Percentiles rank a stretch among this genome's conserved stretches.
These are phyloP conservation scores for Stereocaulon alpinum DNA, from an alignment of 495 filamentous ascomycete species.

Conservation along the genomic window DNA sequence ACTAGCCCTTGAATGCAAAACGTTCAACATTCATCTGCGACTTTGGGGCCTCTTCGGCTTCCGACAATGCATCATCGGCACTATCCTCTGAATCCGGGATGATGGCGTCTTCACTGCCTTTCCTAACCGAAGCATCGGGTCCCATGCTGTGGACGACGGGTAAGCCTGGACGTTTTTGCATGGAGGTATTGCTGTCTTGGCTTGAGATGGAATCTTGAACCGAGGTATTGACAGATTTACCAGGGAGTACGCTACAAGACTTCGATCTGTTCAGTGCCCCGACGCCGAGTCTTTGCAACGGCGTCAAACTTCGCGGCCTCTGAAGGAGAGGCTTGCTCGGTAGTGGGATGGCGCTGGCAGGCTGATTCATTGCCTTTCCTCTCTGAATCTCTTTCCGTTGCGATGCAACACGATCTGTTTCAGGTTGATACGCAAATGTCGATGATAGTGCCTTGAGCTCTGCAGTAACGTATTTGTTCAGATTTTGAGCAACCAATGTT, in stretches of 20 bases:
- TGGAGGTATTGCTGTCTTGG: neutral
- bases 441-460: conserved; percentile 24
- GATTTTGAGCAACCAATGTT: conserved; percentile 41
- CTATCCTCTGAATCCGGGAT: conserved; percentile 61
- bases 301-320: conserved; percentile 31
- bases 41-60: neutral
- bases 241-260: conserved; percentile 19
- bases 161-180: neutral
- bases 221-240: neutral
- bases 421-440: conserved; percentile 14
- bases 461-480: conserved; percentile 84
- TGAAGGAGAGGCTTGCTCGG: conserved; percentile 17
- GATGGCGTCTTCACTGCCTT: conserved; percentile 70
- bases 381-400: conserved; percentile 1
- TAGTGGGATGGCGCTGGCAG: neutral
- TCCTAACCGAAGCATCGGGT: conserved; percentile 13
- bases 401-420: neutral
- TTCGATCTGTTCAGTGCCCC: conserved; percentile 36
- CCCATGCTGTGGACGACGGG: conserved; percentile 3
- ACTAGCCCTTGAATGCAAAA: conserved; percentile 18
- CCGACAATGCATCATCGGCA: conserved; percentile 27
- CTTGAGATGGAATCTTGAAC: neutral
- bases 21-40: conserved; percentile 11
- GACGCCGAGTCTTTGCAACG: conserved; percentile 40
- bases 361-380: neutral